Base-by-base conservation (phyloP, 1,284 basidiomycete species). In the Tetrapyrgos nigripes region DNA sequence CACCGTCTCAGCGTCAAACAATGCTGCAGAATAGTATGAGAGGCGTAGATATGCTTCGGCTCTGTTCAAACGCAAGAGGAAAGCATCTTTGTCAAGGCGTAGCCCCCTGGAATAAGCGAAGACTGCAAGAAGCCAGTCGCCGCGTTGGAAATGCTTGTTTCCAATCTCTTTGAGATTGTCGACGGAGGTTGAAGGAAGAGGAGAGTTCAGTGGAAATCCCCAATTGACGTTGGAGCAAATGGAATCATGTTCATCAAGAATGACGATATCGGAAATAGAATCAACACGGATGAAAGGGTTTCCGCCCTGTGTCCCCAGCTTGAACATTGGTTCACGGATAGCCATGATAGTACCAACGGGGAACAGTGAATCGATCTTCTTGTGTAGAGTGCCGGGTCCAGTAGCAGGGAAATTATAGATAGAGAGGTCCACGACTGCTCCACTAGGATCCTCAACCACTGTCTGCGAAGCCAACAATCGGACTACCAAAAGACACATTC, bases 81-180 rank as follows among this genome's bases (percentile, higher is more conserved):
- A 24, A 10, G 65, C 60, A 9, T 46, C 33, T 4, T 58, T 60
- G 37, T 64, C 55, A 5, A 65, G 31, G 1, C 58, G 50, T 27
- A 71, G 57, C 13, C 65, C 68, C 4, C 57, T 57, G 1, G 68
- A 67, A 47, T 65, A 70, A 1, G 68, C 64, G 44, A 67, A 52
- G 6, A 66, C 68, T 8, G 70, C 68, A 10, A 65, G 62, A 40
- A 70, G 60, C 67, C 67, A 68, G 19, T 59, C 59, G 1, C 58
- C 54, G 13, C 43, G 37, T 9, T 5, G 8, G 17, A 40, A 40
- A 40, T 40, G 37, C 4, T 17, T 17, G 17, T 40, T 40, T n/a
- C 37, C 37, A n/a, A 40, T n/a, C 8, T 4, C 19, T n/a, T 40
- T 40, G 6, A 40, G 37, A 11, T 40, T 17, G 5, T 40, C 37